Evolutionary conservation across 495 filamentous ascomycete species (phyloP).

Genomic region (Aspergillus cristatus): DNA sequence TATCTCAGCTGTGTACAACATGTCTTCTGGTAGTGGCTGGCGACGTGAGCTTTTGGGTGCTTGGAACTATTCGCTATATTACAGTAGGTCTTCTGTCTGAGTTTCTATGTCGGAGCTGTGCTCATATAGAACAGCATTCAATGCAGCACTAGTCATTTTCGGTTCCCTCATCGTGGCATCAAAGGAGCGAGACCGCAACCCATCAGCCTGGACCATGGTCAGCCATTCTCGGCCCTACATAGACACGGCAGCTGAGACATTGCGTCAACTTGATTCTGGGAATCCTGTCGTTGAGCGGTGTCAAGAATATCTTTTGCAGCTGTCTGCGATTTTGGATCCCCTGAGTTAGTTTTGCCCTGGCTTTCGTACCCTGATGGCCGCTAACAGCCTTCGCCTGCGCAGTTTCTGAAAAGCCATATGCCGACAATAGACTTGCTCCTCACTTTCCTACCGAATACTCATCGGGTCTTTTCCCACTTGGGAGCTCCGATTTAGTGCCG

Average conservation of each 20-base stretch:
- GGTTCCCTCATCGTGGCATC: constrained; percentile 22
- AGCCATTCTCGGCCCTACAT: constrained; percentile 13
- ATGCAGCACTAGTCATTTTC: constrained; percentile 29
- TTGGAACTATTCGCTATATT: constrained; percentile 37
- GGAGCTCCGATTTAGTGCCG: too few relatives aligned
- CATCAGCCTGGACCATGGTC: constrained; percentile 4
- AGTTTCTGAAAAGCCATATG: neutral
- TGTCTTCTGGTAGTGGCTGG: constrained; percentile 16
- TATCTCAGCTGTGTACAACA: constrained; percentile 24
- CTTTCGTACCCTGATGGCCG: neutral
- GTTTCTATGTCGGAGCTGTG: neutral
- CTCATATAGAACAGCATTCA: constrained; percentile 22
- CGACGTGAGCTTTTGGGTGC: constrained; percentile 24
- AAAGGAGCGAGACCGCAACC: constrained; percentile 6
- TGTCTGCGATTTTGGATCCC: constrained; percentile 17
- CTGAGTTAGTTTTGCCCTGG: constrained; percentile 15
- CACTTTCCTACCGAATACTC: constrained; percentile 2
- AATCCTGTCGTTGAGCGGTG: constrained; percentile 35
- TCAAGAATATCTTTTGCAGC: constrained; percentile 24
- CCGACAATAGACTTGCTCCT: neutral
- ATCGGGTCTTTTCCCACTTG: constrained; percentile 20
- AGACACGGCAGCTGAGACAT: constrained; percentile 21
- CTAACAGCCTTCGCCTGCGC: neutral
- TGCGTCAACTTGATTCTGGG: constrained; percentile 26
- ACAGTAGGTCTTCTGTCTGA: constrained; percentile 17